These are phyloP conservation scores for Corrigiola litoralis DNA, from an alignment of 179 eudicot genomes.

Conservation along the genomic window DNA sequence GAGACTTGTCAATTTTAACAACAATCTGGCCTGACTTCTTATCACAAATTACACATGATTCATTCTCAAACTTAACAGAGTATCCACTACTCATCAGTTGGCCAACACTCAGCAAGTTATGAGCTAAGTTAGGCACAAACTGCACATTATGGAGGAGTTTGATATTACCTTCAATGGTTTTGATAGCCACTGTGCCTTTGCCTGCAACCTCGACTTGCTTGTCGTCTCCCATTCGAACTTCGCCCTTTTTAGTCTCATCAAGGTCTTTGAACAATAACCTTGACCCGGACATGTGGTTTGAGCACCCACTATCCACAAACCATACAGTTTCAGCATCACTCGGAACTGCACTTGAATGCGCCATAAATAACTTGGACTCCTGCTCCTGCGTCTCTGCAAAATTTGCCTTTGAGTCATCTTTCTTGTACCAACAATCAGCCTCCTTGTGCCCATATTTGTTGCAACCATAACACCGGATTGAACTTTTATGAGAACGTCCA, in stretches of 20 bases:
- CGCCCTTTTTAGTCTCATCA: not conserved
- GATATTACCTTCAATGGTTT: constrained; percentile 6
- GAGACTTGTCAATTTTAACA: too few species aligned
- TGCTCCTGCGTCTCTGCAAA: not conserved
- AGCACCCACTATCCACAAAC: constrained; percentile 12
- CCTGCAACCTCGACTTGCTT: constrained; percentile 10
- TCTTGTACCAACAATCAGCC: constrained; percentile 4
- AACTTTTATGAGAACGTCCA: not conserved
- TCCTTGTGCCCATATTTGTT: constrained; percentile 8
- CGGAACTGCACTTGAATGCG: not conserved
- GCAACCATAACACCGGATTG: not conserved
- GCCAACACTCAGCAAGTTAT: constrained; percentile 26
- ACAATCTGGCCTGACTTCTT: constrained; percentile 2
- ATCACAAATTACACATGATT: constrained; percentile 8
- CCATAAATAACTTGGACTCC: constrained; percentile 3
- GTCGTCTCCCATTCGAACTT: constrained; percentile 19
- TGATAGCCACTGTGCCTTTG: constrained; percentile 3
- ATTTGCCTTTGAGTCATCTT: not conserved
- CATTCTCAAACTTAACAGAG: constrained; percentile 5
- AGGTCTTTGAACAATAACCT: not conserved
- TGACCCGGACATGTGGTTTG: constrained; percentile 6
- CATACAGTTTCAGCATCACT: not conserved
- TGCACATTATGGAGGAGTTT: constrained; percentile 9
- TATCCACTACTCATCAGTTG: constrained; percentile 13
- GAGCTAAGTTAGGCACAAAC: constrained; percentile 19